These are phyloP conservation scores for Lagenidium sp. DNA, from an alignment of 352 stramenopile species.

Conservation along the genomic window DNA sequence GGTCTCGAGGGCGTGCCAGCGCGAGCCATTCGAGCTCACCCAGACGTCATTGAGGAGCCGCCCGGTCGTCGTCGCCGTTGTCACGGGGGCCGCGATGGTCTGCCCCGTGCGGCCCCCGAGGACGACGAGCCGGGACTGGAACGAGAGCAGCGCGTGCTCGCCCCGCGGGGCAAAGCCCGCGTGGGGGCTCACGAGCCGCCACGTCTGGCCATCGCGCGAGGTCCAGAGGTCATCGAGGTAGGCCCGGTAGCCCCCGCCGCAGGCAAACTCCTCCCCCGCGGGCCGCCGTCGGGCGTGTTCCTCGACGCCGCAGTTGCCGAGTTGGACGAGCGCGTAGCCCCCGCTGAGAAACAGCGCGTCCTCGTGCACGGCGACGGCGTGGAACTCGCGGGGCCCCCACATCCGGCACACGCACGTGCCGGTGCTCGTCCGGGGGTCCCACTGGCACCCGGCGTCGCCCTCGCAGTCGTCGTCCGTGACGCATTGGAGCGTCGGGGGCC, in stretches of 20 bases:
- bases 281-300: conserved; percentile 36
- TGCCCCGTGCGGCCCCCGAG: conserved; percentile 42
- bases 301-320: conserved; percentile 56
- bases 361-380: conserved; percentile 38
- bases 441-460: conserved; percentile 44
- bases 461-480: conserved; percentile 59
- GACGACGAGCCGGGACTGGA: conserved; percentile 43
- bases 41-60: conserved; percentile 65
- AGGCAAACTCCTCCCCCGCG: conserved; percentile 54
- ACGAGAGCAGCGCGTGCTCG: conserved; percentile 60
- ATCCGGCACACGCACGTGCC: conserved; percentile 64
- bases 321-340: conserved; percentile 51
- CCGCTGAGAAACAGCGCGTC: conserved; percentile 41
- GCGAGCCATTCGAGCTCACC: conserved; percentile 33
- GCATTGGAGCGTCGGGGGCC: conserved; percentile 33
- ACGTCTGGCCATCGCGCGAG: conserved; percentile 46
- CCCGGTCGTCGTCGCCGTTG: too few relatives aligned
- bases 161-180: conserved; percentile 38
- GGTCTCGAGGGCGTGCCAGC: conserved; percentile 23
- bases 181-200: conserved; percentile 33
- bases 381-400: conserved; percentile 69
- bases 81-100: conserved; percentile 8
- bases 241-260: conserved; percentile 44
- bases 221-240: conserved; percentile 72
- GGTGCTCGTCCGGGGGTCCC: conserved; percentile 29